A percentile compares a stretch with the other conserved stretches of the same genome.
phyloP scores from a whole-genome alignment of 2,329 filamentous ascomycete species.

The Exophiala mesophila region DNA sequence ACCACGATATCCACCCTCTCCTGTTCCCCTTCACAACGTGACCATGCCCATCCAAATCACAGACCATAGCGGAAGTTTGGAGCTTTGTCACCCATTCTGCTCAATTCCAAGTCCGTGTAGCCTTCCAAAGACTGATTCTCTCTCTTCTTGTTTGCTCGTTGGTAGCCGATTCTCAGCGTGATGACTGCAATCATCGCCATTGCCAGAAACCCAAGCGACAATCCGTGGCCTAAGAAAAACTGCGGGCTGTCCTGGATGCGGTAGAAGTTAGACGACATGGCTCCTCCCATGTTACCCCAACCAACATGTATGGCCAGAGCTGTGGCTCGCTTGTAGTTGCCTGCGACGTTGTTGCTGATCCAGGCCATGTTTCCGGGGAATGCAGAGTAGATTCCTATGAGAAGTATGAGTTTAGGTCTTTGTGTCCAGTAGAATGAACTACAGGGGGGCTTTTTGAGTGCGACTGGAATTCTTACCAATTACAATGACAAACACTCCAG shows the following conservation, averaged over 20 bases:
- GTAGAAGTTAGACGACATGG: constrained; percentile 69
- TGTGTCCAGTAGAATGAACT: too few relatives aligned
- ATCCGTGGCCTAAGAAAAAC: constrained; percentile 47
- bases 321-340: constrained; percentile 51
- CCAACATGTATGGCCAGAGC: constrained; percentile 63
- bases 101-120: constrained; percentile 50
- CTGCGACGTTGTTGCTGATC: constrained; percentile 54
- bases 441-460: not conserved
- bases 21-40: too few relatives aligned
- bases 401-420: too few relatives aligned
- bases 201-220: constrained; percentile 47
- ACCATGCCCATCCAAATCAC: too few relatives aligned
- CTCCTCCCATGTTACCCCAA: constrained; percentile 34
- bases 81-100: constrained; percentile 56
- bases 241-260: constrained; percentile 45
- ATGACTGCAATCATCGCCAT: constrained; percentile 44
- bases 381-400: constrained; percentile 44
- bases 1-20: too few relatives aligned
- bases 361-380: constrained; percentile 49
- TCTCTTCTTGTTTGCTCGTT: constrained; percentile 54
- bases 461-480: constrained; percentile 22
- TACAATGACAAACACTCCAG: constrained; percentile 44
- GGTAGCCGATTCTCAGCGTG: constrained; percentile 49
- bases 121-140: constrained; percentile 39
- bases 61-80: constrained; percentile 59